Base-by-base conservation (phyloP, 495 filamentous ascomycete genomes). In the Friedmanniomyces endolithicus region DNA sequence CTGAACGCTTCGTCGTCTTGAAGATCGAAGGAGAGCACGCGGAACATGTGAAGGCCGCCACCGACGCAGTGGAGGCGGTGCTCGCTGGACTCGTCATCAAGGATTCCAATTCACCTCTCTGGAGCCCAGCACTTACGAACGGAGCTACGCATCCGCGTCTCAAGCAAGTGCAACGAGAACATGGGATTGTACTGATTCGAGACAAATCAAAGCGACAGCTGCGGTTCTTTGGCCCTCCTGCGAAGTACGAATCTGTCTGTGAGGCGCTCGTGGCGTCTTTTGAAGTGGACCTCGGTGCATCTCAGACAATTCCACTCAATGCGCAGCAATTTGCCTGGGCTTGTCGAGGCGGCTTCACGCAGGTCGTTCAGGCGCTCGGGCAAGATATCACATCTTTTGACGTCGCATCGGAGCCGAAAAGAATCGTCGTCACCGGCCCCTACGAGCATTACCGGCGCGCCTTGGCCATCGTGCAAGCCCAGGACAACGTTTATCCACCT, bases 21-120 rank as follows among this genome's bases (percentile, higher is more conserved):
- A 71, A 74, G 44, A 52, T 77, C 6, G 73, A 73, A 45, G 72
- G 74, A 0, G 65, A 72, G 19, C 60, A 67, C 12, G 52, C 59
- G 7, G 60, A 68, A 20, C 60, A 57, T 1, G 69, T 75, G 23
- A 63, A 64, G 0, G 58, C 66, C 22, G 67, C 72, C 3, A 72
- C 72, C 37, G 63, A 65, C 7, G 46, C 19, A 1, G 16, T 41
- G 4, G 6, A 19, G 12, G 37, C 3, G 2, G 16, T 41, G 2
- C 14, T 41, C 6, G 37, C 37, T 4, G 37, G 37, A n/a, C 12
- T 6, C 6, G 6, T 41, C 12, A 14, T 41, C 17, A 14, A 41
- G 12, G 17, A 4, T 6, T 4, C 12, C 16, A 14, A 19, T 14
- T 3, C 2, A 14, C 37, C 37, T 6, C 16, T 41, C 17, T 41